These are phyloP conservation scores for Chamaecyparis obtusa DNA, from an alignment of 75 land plant genomes.

Conservation along the genomic window DNA sequence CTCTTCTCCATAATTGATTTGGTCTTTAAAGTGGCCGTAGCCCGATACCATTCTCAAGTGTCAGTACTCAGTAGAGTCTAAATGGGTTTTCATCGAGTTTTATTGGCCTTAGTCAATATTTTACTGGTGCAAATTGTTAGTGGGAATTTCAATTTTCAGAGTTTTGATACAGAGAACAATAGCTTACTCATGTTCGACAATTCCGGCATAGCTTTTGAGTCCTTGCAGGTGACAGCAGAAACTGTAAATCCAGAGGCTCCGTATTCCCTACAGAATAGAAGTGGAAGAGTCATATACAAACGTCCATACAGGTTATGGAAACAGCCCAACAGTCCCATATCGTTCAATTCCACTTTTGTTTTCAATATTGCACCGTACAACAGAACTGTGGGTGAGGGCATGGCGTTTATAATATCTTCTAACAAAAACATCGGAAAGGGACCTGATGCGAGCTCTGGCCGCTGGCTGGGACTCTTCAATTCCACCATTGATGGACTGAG, in stretches of 20 bases:
- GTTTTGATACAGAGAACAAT: neutral
- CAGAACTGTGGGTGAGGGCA: constrained; percentile 38
- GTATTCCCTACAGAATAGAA: neutral
- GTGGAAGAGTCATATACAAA: neutral
- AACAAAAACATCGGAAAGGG: neutral
- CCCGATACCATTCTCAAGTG: too few species aligned
- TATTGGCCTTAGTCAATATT: neutral
- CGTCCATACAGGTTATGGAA: neutral
- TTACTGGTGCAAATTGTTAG: neutral
- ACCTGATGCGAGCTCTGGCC: constrained; percentile 40
- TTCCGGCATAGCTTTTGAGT: neutral
- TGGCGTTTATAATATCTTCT: constrained; percentile 48
- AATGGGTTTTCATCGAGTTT: neutral
- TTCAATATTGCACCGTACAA: neutral
- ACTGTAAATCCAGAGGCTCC: neutral
- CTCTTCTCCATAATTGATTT: too few species aligned
- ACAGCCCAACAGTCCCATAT: constrained; percentile 4
- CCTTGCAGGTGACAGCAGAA: constrained; percentile 2
- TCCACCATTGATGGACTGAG: constrained; percentile 32
- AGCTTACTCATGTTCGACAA: neutral
- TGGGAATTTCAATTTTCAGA: neutral
- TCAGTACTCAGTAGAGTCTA: neutral
- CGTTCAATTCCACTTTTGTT: constrained; percentile 47
- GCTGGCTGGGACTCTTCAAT: constrained; percentile 61
- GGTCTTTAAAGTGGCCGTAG: too few species aligned